Base-by-base conservation (phyloP, 148 eudicot genomes). In the Mesembryanthemum crystallinum region DNA sequence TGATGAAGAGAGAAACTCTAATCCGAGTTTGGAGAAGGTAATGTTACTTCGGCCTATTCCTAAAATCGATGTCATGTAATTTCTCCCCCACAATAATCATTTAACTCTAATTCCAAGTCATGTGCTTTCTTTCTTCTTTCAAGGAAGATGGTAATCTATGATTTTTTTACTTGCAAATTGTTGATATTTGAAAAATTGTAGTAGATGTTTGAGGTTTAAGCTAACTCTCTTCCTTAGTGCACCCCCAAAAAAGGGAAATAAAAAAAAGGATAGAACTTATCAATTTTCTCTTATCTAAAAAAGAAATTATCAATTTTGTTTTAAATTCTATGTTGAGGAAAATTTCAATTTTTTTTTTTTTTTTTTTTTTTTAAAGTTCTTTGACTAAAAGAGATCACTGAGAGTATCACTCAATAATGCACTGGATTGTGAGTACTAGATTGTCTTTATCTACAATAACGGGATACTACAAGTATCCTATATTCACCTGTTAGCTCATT, bases 1-100 rank as follows among this genome's bases (percentile, higher is more conserved):
- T 67, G 98, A 95, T 75, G 98, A 95, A 81, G 96, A 89, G 84
- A 86, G 84, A 81, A 92, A 89, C 82, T 92, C 98, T 47, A 87
- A 80, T 74, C 96, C 98, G 45, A 92, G 88, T 87, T 74, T 95
- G 60, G 98, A 95, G 76, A 95, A 90, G 97, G 98, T 92, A 88
- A 8, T 45, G 13, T 75, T 23, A 33, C 43, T 30, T 51, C 64
- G n/a, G 66, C 66, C 24, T 33, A 30, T 69, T 27, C 61, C 10
- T 68, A 64, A 67, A 20, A 73, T 43, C 37, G 32, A 37, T n/a
- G 17, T n/a, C n/a, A 21, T 58, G 12, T 58, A 54, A 35, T 45
- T 74, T 28, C 13, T 1, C 37, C 39, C 10, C 33, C 24, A 49
- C 33, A 27, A 64, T n/a, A 37, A 4, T 32, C 1, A 65, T 32